Conservation (phyloP, 805 yeast genomes). For the Candida argentea region DNA sequence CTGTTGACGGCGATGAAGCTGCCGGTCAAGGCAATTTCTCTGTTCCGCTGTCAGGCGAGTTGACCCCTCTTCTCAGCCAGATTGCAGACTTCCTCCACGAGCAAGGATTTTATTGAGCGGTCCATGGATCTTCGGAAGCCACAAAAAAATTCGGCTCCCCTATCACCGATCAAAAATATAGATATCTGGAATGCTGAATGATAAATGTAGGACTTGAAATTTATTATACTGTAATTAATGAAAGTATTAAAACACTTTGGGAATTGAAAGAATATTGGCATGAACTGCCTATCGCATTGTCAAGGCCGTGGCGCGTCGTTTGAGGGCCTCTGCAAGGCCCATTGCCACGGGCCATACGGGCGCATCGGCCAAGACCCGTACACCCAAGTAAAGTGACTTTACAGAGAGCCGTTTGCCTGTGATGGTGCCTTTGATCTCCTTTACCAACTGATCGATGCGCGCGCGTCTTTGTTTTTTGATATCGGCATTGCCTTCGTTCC, state of each 20-base stretch:
- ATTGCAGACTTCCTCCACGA: constrained; percentile 64
- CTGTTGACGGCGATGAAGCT: constrained; percentile 9
- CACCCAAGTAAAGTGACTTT: constrained; percentile 58
- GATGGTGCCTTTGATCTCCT: constrained; percentile 35
- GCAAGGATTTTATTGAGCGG: constrained; percentile 70
- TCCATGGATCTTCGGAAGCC: no score
- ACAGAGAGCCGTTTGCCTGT: constrained; percentile 40
- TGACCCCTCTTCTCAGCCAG: constrained; percentile 50
- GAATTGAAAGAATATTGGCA: no score
- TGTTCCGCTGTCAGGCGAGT: constrained; percentile 8
- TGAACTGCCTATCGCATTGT: constrained; percentile 1
- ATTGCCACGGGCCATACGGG: constrained; percentile 82
- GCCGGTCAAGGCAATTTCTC: constrained; percentile 5
- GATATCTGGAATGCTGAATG: no score
- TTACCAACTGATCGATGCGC: constrained; percentile 19
- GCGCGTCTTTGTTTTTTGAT: constrained; percentile 17
- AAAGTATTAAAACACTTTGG: no score
- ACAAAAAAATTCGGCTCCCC: no score
- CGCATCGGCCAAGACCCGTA: constrained; percentile 70
- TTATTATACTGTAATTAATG: no score
- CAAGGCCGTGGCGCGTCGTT: constrained; percentile 33
- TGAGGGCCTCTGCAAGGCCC: constrained; percentile 71
- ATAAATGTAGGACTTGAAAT: no score
- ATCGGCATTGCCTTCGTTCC: constrained; percentile 38
- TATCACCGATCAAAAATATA: no score